A percentile compares a stretch with the other conserved stretches of the same genome.
Conservation (phyloP, 2,329 filamentous ascomycete genomes). For the Colletotrichum lindemuthianum region DNA sequence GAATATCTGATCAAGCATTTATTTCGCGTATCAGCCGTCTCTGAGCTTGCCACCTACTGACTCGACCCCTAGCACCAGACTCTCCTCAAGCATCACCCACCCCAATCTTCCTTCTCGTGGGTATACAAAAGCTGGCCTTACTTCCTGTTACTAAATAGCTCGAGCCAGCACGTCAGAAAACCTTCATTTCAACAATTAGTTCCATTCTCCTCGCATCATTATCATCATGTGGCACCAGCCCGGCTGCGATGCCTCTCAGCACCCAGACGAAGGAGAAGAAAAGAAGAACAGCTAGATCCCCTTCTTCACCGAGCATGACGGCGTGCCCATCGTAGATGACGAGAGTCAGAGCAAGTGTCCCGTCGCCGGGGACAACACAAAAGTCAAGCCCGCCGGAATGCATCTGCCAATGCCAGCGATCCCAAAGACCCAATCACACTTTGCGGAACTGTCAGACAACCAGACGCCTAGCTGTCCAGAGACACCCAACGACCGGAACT, state of each 20-base stretch:
- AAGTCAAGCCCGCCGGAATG: neutral
- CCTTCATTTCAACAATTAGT: too few species aligned
- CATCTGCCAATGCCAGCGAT: neutral
- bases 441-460: neutral
- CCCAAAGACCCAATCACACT: neutral
- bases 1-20: too few species aligned
- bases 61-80: too few species aligned
- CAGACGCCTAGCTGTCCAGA: neutral
- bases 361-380: neutral
- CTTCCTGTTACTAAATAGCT: too few species aligned
- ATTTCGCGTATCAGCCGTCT: too few species aligned
- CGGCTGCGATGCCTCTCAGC: neutral
- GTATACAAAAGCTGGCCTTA: neutral
- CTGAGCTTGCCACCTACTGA: too few species aligned
- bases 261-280: neutral
- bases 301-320: slow-evolving; percentile 29
- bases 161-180: too few species aligned
- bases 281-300: slow-evolving; percentile 21
- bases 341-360: neutral
- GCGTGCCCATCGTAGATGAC: slow-evolving; percentile 13
- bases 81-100: too few species aligned
- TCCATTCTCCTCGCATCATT: neutral
- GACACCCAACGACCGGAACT: neutral
- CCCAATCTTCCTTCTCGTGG: too few species aligned
- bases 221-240: slow-evolving; percentile 7